These are phyloP conservation scores for Stemphylium vesicarium DNA, from an alignment of 2,329 filamentous ascomycete species.

Conservation along the genomic window DNA sequence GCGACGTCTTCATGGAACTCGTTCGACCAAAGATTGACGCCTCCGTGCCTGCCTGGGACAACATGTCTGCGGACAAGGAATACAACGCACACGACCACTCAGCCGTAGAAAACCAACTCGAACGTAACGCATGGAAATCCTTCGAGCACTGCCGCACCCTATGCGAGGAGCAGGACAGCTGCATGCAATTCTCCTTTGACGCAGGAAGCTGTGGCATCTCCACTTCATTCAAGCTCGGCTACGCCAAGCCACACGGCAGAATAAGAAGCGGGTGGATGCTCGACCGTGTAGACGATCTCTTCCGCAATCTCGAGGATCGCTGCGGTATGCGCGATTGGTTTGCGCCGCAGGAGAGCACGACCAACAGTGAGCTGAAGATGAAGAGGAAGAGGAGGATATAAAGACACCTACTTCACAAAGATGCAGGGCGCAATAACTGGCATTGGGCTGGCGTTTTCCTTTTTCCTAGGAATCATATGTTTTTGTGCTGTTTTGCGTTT, in stretches of 20 bases:
- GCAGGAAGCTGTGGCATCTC: constrained; percentile 41
- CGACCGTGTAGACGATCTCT: constrained; percentile 44
- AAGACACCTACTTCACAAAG: background rate
- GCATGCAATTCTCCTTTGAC: constrained; percentile 46
- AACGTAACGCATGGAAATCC: constrained; percentile 45
- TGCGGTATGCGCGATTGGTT: constrained; percentile 47
- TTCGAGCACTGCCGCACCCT: constrained; percentile 44
- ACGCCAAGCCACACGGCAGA: constrained; percentile 35
- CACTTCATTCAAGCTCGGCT: constrained; percentile 40
- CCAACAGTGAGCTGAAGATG: constrained; percentile 24
- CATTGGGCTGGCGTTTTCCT: background rate
- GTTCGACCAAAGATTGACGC: constrained; percentile 39
- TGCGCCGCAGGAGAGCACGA: constrained; percentile 27
- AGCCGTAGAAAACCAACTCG: constrained; percentile 25
- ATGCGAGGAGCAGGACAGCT: constrained; percentile 42
- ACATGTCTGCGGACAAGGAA: constrained; percentile 45
- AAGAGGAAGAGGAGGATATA: constrained; percentile 14
- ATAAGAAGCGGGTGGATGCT: constrained; percentile 46
- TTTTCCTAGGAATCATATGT: background rate
- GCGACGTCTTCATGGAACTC: constrained; percentile 46
- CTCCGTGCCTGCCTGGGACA: constrained; percentile 41
- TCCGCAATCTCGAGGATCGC: constrained; percentile 37
- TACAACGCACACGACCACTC: constrained; percentile 45
- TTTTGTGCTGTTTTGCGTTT: too few species aligned
- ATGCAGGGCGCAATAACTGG: too few species aligned